phyloP scores from a whole-genome alignment of 305 asterid genomes.

The Ilex paraguariensis region DNA sequence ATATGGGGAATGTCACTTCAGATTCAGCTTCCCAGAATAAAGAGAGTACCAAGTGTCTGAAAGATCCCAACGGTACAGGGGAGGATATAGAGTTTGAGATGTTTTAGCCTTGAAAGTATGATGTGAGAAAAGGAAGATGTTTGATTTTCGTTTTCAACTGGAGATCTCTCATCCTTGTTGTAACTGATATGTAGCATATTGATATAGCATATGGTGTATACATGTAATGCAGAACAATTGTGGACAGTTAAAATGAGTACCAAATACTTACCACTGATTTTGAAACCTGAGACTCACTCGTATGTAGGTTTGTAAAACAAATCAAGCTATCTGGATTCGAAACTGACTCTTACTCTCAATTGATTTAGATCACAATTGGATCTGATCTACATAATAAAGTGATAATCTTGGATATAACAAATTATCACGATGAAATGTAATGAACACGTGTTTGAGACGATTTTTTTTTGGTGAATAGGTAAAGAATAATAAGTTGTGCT shows the following conservation, averaged over 20 bases:
- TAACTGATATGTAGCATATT: conserved; percentile 18
- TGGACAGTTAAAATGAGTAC: background rate
- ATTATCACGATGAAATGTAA: no score
- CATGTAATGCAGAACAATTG: background rate
- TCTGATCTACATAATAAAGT: no score
- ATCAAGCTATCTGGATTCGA: no score
- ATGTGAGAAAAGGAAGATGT: conserved; percentile 26
- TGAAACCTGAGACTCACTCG: no score
- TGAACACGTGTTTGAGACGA: no score
- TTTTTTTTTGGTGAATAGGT: no score
- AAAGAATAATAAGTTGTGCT: no score
- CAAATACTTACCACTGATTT: no score
- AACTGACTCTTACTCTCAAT: no score
- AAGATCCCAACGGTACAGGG: conserved; percentile 34
- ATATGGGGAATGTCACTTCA: conserved; percentile 32
- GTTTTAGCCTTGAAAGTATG: conserved; percentile 40
- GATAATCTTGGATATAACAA: no score
- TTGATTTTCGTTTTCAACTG: conserved; percentile 11
- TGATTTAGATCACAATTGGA: no score
- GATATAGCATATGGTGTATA: conserved; percentile 23
- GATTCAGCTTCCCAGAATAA: conserved; percentile 23
- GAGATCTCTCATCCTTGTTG: conserved; percentile 11
- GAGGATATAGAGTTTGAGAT: conserved; percentile 64
- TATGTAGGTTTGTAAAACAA: no score
- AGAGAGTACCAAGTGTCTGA: conserved; percentile 24